A percentile compares a stretch with the other conserved stretches of the same genome.
phyloP scores from a whole-genome alignment of 169 alveolate species.

The Plasmodium fragile region DNA sequence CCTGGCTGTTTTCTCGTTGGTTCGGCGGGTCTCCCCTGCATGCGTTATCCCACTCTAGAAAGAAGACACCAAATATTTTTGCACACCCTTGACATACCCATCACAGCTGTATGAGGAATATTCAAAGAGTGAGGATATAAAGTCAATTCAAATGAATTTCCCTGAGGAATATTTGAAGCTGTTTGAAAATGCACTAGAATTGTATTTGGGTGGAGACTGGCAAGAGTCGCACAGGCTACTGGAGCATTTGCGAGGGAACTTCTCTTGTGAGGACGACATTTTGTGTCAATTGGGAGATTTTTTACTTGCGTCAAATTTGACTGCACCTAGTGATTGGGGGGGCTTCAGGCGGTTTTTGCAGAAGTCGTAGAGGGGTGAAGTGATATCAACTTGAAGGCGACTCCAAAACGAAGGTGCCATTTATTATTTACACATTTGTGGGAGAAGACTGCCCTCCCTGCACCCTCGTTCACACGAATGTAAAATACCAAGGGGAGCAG shows the following conservation, averaged over 20 bases:
- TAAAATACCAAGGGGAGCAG: not conserved
- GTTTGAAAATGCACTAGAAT: conserved; percentile 84
- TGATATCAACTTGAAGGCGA: not conserved
- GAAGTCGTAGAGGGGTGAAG: conserved; percentile 78
- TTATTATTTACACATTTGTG: not conserved
- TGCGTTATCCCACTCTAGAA: not conserved
- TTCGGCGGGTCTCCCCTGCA: not conserved
- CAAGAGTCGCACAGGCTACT: conserved; percentile 79
- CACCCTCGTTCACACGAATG: not conserved
- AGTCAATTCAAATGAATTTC: conserved; percentile 82
- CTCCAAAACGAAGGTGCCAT: not conserved
- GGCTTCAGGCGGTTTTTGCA: conserved; percentile 91
- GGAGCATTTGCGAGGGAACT: conserved; percentile 78
- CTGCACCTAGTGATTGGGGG: conserved; percentile 91
- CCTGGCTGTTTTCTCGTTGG: not conserved
- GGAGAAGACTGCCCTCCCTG: not conserved
- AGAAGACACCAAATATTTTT: not conserved
- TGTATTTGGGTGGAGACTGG: conserved; percentile 91
- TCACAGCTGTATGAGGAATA: conserved; percentile 50
- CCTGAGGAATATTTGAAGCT: conserved; percentile 83
- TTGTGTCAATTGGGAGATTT: conserved; percentile 79
- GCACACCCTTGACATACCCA: not conserved
- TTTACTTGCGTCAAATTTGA: conserved; percentile 82
- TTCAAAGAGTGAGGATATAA: conserved; percentile 75
- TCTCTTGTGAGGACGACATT: conserved; percentile 88